Base-by-base conservation (phyloP, 2,329 filamentous ascomycete species). In the Mycosphaerella arachidis region DNA sequence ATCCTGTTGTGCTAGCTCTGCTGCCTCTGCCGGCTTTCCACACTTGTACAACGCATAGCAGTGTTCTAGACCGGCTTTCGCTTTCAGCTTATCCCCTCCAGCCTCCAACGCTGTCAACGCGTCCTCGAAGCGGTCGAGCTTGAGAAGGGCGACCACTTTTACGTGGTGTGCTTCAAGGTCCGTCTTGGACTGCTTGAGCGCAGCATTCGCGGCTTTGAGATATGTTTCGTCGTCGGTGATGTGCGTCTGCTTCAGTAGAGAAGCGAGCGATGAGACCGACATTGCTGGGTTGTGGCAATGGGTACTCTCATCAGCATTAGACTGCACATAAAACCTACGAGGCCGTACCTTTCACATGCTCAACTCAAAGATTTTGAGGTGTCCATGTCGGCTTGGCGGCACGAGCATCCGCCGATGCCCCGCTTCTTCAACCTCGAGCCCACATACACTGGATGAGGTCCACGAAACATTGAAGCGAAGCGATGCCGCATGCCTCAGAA, bases 1-100 rank as follows among this genome's bases (percentile, higher is more conserved):
- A 4, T 69, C 71, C 57, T 70, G 63, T 31, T 59, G 74, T 27
- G 82, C 81, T 30, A 84, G 71, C 30, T 80, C 74, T 29, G 82
- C 80, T 20, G 90, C 90, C 58, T 87, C 86, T 20, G 82, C 78
- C 1, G 91, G 81, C 64, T 86, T 81, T 27, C 89, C 89, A 0
- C 84, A 83, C 78, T 92, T 94, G 77, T 94, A 95, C 20, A 92
- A 81, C n/a, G 89, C 87, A 77, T 95, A 95, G 1, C 88, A 84
- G 72, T 87, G 87, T 74, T 92, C 90, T 48, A 92, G 79, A 16
- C 76, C 70, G 66, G 87, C 90, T 59, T 76, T 76, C 43, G 82
- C 77, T 71, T 86, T 84, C 59, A 92, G 76, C 64, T 77, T 79
- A 59, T 83, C 78, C 53, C 86, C 85, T 18, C 81, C 85, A 37